Percentiles rank a stretch among this genome's conserved stretches.
phyloP scores from a whole-genome alignment of 2,329 filamentous ascomycete genomes.

The Penicillium hesseltinei region DNA sequence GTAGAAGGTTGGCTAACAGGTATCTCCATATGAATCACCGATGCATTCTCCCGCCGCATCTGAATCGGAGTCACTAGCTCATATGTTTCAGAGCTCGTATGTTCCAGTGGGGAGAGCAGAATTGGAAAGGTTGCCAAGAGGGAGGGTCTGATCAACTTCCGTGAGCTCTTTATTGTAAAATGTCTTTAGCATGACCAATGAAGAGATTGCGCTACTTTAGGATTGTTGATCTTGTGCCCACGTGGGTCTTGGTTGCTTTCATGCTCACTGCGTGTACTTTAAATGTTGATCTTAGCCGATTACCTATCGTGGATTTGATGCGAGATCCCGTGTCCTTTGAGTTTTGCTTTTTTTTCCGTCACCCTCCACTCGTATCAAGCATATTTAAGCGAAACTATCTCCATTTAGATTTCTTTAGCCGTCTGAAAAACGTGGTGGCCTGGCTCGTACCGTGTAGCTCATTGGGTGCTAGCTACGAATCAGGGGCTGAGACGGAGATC shows the following conservation, averaged over 20 bases:
- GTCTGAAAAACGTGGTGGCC: background rate
- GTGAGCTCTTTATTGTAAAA: background rate
- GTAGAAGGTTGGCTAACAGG: too few relatives aligned
- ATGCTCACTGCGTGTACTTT: background rate
- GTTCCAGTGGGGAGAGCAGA: background rate
- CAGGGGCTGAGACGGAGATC: slow-evolving; percentile 21
- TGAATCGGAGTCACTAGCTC: background rate
- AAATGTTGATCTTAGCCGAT: background rate
- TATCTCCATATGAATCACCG: background rate
- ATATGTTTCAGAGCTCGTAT: background rate
- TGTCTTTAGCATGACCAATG: background rate
- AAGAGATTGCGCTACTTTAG: background rate
- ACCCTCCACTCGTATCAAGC: background rate
- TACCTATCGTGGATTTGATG: background rate
- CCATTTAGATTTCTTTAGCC: background rate
- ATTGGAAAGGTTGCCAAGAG: background rate
- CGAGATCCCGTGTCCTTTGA: background rate
- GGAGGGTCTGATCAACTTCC: background rate
- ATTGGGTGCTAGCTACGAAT: slow-evolving; percentile 1
- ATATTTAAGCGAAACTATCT: background rate
- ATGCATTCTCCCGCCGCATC: background rate
- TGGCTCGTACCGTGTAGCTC: background rate
- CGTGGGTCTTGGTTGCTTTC: background rate
- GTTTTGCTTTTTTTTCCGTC: background rate
- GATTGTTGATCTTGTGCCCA: background rate